Conservation (phyloP, 1,284 basidiomycete species). For the Malassezia slooffiae region DNA sequence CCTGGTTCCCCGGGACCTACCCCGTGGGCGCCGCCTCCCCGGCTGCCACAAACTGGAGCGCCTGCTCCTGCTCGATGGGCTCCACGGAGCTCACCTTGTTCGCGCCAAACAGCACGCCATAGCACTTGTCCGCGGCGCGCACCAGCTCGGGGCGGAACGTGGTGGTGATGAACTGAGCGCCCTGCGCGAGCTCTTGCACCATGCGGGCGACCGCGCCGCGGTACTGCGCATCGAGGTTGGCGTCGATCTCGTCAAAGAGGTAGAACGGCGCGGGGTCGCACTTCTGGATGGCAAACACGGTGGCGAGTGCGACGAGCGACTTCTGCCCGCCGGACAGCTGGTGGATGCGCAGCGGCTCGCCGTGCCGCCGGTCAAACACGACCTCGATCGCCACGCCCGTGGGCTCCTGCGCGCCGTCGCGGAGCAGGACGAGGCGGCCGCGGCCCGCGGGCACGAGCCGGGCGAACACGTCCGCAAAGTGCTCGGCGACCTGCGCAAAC, state of each 20-base stretch:
- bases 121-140: slow-evolving; percentile 85
- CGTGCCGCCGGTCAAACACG: slow-evolving; percentile 96
- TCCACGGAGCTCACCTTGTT: slow-evolving; percentile 76
- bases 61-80: slow-evolving; percentile 68
- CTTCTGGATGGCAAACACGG: slow-evolving; percentile 97
- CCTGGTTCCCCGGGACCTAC: too few species aligned
- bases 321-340: slow-evolving; percentile 97
- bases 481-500: slow-evolving; percentile 91
- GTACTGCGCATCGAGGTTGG: slow-evolving; percentile 93
- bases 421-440: slow-evolving; percentile 60
- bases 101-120: slow-evolving; percentile 96
- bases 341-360: slow-evolving; percentile 87
- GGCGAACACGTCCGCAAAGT: slow-evolving; percentile 95
- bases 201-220: slow-evolving; percentile 92
- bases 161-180: slow-evolving; percentile 94
- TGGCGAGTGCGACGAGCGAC: slow-evolving; percentile 86
- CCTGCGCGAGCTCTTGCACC: slow-evolving; percentile 77
- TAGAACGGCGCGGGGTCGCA: slow-evolving; percentile 99
- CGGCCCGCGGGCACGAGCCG: slow-evolving; percentile 88
- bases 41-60: slow-evolving; percentile 71
- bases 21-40: too few species aligned
- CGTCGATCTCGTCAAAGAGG: slow-evolving; percentile 99
- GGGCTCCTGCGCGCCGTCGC: slow-evolving; percentile 45
- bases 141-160: slow-evolving; percentile 98
- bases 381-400: slow-evolving; percentile 96